These are phyloP conservation scores for Magnusiomyces magnusii DNA, from an alignment of 1,139 yeast genomes.

Conservation along the genomic window DNA sequence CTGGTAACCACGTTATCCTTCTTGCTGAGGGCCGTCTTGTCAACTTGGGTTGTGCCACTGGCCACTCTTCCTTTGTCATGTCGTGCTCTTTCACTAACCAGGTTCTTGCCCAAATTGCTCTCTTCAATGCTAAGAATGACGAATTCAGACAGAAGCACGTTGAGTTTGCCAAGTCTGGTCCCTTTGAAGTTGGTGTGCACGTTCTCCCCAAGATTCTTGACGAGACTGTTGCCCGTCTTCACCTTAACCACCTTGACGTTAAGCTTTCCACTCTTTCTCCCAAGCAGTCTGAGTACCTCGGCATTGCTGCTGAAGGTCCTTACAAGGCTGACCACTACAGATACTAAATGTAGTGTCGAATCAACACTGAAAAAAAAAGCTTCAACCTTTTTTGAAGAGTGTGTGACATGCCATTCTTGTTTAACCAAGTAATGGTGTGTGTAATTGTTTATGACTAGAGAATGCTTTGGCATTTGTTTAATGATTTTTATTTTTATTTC, in stretches of 20 bases:
- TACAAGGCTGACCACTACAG: slow-evolving; percentile 98
- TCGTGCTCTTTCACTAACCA: slow-evolving; percentile 99
- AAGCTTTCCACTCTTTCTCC: slow-evolving; percentile 69
- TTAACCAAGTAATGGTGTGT: background rate
- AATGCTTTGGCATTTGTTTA: too few species aligned
- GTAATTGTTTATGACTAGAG: background rate
- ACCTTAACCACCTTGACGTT: slow-evolving; percentile 92
- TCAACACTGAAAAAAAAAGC: background rate
- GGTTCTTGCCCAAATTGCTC: slow-evolving; percentile 98
- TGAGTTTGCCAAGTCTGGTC: slow-evolving; percentile 91
- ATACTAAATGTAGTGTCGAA: slow-evolving; percentile 47
- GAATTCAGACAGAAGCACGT: slow-evolving; percentile 74
- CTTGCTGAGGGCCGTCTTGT: slow-evolving; percentile 99
- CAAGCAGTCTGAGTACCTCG: slow-evolving; percentile 93
- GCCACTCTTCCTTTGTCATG: slow-evolving; percentile 99
- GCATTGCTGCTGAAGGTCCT: slow-evolving; percentile 92
- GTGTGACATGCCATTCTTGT: background rate
- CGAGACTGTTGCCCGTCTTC: slow-evolving; percentile 98
- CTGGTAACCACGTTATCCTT: slow-evolving; percentile 91
- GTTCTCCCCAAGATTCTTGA: slow-evolving; percentile 97
- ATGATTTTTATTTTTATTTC: background rate
- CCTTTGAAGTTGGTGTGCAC: slow-evolving; percentile 90
- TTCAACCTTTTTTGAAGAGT: background rate
- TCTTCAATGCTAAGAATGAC: slow-evolving; percentile 82
- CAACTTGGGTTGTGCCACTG: slow-evolving; percentile 99